phyloP scores from a whole-genome alignment of 2,329 filamentous ascomycete genomes.

The Stagonosporopsis rhizophila region DNA sequence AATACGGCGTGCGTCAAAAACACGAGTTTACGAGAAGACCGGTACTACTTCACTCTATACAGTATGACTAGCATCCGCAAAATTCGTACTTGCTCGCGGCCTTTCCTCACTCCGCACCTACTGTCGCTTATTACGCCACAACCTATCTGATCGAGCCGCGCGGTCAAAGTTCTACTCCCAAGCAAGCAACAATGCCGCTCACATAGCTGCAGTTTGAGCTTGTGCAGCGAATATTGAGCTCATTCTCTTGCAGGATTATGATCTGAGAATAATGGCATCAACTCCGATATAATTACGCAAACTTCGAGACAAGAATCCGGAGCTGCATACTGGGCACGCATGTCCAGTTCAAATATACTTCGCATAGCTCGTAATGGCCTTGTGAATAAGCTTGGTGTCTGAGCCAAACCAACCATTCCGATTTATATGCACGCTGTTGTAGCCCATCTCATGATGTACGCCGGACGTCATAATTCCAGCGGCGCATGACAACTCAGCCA shows the following conservation, averaged over 20 bases:
- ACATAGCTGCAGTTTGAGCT: conserved; percentile 9
- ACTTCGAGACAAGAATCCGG: background rate
- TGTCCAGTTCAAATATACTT: background rate
- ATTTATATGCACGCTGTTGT: conserved; percentile 7
- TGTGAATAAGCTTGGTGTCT: background rate
- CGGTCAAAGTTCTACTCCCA: too few relatives aligned
- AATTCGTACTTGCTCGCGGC: too few relatives aligned
- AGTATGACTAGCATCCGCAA: too few relatives aligned
- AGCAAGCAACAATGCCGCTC: background rate
- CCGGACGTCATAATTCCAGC: background rate
- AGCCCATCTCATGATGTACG: background rate
- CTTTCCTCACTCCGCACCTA: too few relatives aligned
- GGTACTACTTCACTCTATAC: too few relatives aligned
- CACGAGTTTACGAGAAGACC: too few relatives aligned
- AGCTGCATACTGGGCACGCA: background rate
- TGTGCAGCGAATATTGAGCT: background rate
- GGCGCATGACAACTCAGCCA: background rate
- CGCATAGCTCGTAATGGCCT: background rate
- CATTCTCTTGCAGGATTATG: background rate
- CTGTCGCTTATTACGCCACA: too few relatives aligned
- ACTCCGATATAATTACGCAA: background rate
- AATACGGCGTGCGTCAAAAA: too few relatives aligned
- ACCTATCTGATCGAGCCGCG: too few relatives aligned
- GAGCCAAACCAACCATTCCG: background rate
- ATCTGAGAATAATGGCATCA: background rate